These are phyloP conservation scores for Jatropha curcas DNA, from an alignment of 345 rosid genomes.

Conservation along the genomic window DNA sequence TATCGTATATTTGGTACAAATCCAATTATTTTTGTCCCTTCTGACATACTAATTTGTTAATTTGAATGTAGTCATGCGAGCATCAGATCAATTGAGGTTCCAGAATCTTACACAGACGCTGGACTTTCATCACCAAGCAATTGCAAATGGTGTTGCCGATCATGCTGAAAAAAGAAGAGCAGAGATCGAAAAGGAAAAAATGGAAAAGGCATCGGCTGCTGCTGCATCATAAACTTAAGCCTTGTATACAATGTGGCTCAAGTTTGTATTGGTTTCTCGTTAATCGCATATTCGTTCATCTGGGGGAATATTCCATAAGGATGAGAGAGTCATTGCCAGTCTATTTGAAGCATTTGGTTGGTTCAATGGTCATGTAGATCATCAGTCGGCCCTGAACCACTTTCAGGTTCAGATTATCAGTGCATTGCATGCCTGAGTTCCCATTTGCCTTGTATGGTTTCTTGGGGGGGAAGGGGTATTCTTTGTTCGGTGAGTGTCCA, in stretches of 20 bases:
- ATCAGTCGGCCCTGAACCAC: conserved; percentile 1
- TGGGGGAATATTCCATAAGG: conserved; percentile 16
- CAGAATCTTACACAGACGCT: conserved; percentile 80
- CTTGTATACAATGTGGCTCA: neutral
- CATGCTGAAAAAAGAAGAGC: conserved; percentile 93
- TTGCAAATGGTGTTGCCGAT: conserved; percentile 85
- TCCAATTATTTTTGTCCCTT: neutral
- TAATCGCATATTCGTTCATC: conserved; percentile 28
- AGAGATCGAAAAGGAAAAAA: conserved; percentile 87
- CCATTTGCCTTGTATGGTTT: neutral
- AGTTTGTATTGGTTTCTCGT: conserved; percentile 21
- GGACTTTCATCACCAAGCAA: conserved; percentile 81
- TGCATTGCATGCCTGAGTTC: conserved; percentile 11
- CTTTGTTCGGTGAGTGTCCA: conserved; percentile 12
- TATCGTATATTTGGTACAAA: neutral
- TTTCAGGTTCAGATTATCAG: conserved; percentile 6
- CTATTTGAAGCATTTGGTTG: conserved; percentile 25
- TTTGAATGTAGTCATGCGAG: conserved; percentile 65
- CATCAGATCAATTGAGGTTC: conserved; percentile 70
- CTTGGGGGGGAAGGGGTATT: no score
- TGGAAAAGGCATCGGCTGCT: conserved; percentile 66
- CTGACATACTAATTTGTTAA: neutral
- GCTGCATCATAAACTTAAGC: conserved; percentile 36
- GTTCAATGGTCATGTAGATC: conserved; percentile 24
- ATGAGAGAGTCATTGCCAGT: conserved; percentile 18